Percentiles rank a stretch among this genome's conserved stretches.
phyloP scores from a whole-genome alignment of 257 asterid genomes.

The Nicotiana knightiana region DNA sequence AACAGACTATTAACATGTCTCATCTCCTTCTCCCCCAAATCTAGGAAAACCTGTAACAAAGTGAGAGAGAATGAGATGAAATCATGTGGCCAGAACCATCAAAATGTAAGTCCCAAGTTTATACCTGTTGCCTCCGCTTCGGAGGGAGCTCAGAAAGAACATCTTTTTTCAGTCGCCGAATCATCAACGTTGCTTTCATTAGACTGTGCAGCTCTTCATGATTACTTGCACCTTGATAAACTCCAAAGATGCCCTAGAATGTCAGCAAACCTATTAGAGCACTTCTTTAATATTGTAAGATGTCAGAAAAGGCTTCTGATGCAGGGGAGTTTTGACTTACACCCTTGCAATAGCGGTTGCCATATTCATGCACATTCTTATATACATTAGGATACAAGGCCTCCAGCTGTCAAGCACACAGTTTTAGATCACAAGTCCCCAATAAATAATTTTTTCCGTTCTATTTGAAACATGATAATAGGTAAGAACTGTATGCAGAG shows the following conservation, averaged over 20 bases:
- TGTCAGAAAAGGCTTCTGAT: background rate
- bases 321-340: constrained; percentile 43
- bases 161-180: constrained; percentile 92
- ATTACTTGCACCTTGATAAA: constrained; percentile 96
- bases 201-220: constrained; percentile 94
- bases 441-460: background rate
- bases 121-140: constrained; percentile 91
- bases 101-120: background rate
- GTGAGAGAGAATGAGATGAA: constrained; percentile 14
- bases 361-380: constrained; percentile 80
- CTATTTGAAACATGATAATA: background rate
- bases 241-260: constrained; percentile 74
- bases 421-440: background rate
- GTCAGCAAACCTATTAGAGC: constrained; percentile 3
- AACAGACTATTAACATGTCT: constrained; percentile 66
- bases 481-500: background rate
- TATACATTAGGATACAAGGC: constrained; percentile 84
- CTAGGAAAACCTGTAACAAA: constrained; percentile 75
- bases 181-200: constrained; percentile 90
- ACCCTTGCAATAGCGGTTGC: constrained; percentile 96
- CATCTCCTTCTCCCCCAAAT: constrained; percentile 73
- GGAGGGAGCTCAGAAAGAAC: constrained; percentile 88
- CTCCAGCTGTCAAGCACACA: constrained; percentile 57
- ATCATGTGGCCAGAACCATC: background rate
- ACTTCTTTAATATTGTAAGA: background rate